Conservation (phyloP, 768 basidiomycete genomes). For the Lentinula aciculospora region DNA sequence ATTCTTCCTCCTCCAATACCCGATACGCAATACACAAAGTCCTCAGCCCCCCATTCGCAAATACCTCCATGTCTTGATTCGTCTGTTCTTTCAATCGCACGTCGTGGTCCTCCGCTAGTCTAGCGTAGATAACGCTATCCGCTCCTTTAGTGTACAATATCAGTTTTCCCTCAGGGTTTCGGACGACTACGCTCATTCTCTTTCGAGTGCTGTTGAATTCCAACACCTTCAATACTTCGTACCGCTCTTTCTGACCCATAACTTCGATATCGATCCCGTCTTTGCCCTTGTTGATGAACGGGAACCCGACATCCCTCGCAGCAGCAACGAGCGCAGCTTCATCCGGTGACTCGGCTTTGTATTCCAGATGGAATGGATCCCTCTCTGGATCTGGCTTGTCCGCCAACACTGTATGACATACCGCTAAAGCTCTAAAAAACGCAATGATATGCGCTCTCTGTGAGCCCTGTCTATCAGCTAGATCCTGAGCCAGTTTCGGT, state of each 20-base stretch:
- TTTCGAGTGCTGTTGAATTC: conserved; percentile 96
- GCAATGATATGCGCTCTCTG: conserved; percentile 67
- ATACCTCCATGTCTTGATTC: conserved; percentile 82
- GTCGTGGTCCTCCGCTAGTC: conserved; percentile 76
- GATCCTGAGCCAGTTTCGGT: conserved; percentile 75
- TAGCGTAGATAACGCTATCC: conserved; percentile 89
- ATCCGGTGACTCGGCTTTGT: conserved; percentile 96
- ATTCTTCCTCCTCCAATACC: conserved; percentile 78
- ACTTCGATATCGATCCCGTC: conserved; percentile 85
- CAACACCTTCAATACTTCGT: conserved; percentile 71
- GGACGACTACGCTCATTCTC: conserved; percentile 90
- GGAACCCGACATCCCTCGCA: conserved; percentile 90
- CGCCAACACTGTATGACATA: conserved; percentile 89
- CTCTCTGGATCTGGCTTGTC: conserved; percentile 62
- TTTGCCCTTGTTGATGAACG: conserved; percentile 74
- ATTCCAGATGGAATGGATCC: conserved; percentile 63
- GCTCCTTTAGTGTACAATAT: conserved; percentile 96
- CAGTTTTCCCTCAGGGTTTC: conserved; percentile 76
- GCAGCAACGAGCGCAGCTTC: conserved; percentile 92
- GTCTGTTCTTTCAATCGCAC: conserved; percentile 70
- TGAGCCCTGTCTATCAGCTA: conserved; percentile 52
- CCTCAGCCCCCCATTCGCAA: conserved; percentile 88
- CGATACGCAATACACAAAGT: conserved; percentile 88
- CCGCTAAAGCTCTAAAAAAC: conserved; percentile 92
- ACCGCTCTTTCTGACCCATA: conserved; percentile 82